Evolutionary conservation across 1,284 basidiomycete species (phyloP).

Genomic region (Ganoderma sinense): DNA sequence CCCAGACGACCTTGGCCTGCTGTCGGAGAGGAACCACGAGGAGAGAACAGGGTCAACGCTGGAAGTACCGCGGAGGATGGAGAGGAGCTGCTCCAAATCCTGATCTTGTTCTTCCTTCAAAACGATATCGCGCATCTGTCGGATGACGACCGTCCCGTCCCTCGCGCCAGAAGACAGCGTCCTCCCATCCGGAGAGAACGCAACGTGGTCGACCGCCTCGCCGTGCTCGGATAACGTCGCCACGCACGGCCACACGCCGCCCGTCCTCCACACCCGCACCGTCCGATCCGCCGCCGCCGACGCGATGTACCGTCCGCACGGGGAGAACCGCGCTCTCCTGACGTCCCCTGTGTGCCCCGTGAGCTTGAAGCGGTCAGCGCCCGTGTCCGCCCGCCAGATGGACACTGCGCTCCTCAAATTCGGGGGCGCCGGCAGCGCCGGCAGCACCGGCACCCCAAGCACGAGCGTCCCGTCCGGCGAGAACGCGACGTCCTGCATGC

Average conservation of each 20-base stretch:
- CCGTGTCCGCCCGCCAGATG: not conserved
- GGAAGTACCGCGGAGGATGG: too few relatives aligned
- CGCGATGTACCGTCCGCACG: not conserved
- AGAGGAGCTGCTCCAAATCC: too few relatives aligned
- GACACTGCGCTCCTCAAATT: not conserved
- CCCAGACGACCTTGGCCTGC: too few relatives aligned
- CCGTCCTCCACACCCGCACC: not conserved
- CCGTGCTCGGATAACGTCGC: not conserved
- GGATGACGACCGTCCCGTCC: not conserved
- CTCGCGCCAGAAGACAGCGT: not conserved
- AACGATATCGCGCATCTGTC: not conserved
- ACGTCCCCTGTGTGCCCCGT: not conserved
- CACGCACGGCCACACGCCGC: not conserved
- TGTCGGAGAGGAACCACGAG: too few relatives aligned
- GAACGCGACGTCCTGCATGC: not conserved
- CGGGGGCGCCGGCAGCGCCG: too few relatives aligned
- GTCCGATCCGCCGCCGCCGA: not conserved
- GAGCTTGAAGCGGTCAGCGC: not conserved
- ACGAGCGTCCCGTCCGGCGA: slow-evolving; percentile 3
- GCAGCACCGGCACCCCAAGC: too few relatives aligned
- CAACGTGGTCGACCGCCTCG: not conserved
- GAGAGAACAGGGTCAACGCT: too few relatives aligned
- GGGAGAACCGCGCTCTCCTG: not conserved
- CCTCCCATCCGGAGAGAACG: slow-evolving; percentile 1
- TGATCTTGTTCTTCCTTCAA: not conserved